A percentile compares a stretch with the other conserved stretches of the same genome.
Conservation (phyloP, 768 basidiomycete species). For the Sporobolomyces pararoseus region DNA sequence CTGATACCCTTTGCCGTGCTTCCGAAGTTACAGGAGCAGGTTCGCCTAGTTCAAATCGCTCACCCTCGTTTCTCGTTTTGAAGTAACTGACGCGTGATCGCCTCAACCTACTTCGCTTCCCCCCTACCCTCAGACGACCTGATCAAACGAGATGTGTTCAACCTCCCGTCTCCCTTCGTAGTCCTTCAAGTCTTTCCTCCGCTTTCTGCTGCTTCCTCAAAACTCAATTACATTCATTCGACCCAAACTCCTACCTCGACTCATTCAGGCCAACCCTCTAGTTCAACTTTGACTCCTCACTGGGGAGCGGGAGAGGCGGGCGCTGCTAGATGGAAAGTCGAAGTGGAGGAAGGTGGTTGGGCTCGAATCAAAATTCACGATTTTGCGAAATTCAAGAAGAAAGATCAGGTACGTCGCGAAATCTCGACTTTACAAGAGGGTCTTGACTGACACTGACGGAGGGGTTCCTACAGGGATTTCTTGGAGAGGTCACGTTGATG, state of each 20-base stretch:
- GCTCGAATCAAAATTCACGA: conserved; percentile 31
- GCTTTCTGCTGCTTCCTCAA: background rate
- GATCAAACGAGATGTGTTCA: conserved; percentile 42
- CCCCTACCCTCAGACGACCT: conserved; percentile 28
- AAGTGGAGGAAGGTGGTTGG: conserved; percentile 28
- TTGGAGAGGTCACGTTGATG: conserved; percentile 32
- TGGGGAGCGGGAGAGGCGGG: conserved; percentile 14
- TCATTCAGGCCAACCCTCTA: background rate
- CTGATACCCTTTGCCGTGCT: background rate
- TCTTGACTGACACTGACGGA: no score
- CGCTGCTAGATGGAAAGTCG: conserved; percentile 21
- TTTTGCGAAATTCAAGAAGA: conserved; percentile 17
- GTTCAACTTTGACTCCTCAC: background rate
- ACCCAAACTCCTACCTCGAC: background rate
- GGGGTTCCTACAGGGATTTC: conserved; percentile 25
- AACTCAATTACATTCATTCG: conserved; percentile 2
- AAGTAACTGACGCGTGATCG: no score
- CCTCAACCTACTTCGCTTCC: background rate
- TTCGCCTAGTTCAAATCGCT: background rate
- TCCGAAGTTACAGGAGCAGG: conserved; percentile 5
- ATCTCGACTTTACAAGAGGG: no score
- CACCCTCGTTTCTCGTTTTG: no score
- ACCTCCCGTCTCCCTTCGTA: conserved; percentile 23
- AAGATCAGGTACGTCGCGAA: conserved; percentile 19
- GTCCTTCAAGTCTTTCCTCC: conserved; percentile 21